phyloP scores from a whole-genome alignment of 1,139 yeast genomes.

The Keqinozyma sinolaborantium region DNA sequence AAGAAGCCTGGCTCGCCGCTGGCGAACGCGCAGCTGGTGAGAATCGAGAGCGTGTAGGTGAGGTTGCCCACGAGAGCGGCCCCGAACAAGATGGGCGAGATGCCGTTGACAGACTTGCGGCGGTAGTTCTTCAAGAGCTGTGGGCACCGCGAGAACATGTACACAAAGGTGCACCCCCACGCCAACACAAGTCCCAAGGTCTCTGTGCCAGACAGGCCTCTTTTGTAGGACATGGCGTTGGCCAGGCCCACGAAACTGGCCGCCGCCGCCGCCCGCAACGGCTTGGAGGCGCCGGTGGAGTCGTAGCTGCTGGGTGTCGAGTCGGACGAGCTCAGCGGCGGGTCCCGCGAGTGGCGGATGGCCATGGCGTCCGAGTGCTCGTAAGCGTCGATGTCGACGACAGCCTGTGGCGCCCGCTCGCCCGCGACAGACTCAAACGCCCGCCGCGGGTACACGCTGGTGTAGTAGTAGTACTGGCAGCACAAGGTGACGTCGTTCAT shows the following conservation, averaged over 20 bases:
- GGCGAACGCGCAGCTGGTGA: conserved; percentile 47
- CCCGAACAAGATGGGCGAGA: conserved; percentile 73
- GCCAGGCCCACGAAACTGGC: neutral
- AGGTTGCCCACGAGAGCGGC: conserved; percentile 80
- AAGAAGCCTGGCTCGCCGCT: conserved; percentile 47
- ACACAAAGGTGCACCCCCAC: conserved; percentile 77
- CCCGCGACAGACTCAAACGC: neutral
- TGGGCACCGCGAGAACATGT: conserved; percentile 79
- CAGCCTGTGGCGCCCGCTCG: too few species aligned
- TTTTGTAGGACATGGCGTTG: neutral
- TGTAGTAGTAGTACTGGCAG: conserved; percentile 75
- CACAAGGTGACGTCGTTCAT: conserved; percentile 69
- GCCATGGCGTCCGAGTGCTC: too few species aligned
- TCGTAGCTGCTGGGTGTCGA: conserved; percentile 5
- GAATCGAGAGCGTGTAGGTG: conserved; percentile 74
- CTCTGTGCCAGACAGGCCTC: conserved; percentile 5
- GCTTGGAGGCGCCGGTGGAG: conserved; percentile 1
- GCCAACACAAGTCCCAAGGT: conserved; percentile 59
- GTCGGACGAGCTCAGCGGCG: too few species aligned
- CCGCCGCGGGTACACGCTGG: conserved; percentile 28
- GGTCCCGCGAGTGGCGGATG: too few species aligned
- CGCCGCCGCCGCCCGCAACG: neutral
- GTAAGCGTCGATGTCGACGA: too few species aligned
- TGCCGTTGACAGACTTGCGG: conserved; percentile 79
- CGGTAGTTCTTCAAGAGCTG: conserved; percentile 73